Conservation (phyloP, 495 filamentous ascomycete species). For the Cercophora sp. region DNA sequence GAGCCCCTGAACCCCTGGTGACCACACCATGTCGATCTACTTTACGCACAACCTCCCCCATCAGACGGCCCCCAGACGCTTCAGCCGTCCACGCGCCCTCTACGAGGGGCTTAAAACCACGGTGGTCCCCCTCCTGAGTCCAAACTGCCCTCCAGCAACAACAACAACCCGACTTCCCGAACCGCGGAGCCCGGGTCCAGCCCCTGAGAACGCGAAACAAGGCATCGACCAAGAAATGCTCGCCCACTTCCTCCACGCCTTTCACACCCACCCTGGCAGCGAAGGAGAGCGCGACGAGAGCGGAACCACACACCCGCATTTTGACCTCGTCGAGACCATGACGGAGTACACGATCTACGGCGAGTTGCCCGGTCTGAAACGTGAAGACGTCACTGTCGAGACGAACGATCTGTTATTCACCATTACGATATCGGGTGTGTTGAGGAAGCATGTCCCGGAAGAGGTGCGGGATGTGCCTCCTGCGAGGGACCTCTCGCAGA, state of each 20-base stretch:
- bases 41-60: constrained; percentile 2
- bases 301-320: constrained; percentile 2
- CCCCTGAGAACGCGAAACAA: too few species aligned
- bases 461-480: too few species aligned
- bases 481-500: not conserved
- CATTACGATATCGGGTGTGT: constrained; percentile 8
- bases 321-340: constrained; percentile 12
- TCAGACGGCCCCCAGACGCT: not conserved
- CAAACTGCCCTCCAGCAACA: not conserved
- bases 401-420: constrained; percentile 11
- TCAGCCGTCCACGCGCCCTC: too few species aligned
- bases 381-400: constrained; percentile 5
- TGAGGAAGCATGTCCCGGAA: not conserved
- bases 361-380: constrained; percentile 9
- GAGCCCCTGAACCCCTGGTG: too few species aligned
- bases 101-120: constrained; percentile 4
- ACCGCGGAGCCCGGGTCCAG: too few species aligned
- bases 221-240: too few species aligned
- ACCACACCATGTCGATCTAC: not conserved
- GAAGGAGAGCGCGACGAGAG: not conserved
- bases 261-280: not conserved
- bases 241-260: constrained; percentile 12
- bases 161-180: not conserved
- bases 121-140: constrained; percentile 3
- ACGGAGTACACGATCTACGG: constrained; percentile 14